Base-by-base conservation (phyloP, 257 asterid species). In the Thymus quinquecostatus region DNA sequence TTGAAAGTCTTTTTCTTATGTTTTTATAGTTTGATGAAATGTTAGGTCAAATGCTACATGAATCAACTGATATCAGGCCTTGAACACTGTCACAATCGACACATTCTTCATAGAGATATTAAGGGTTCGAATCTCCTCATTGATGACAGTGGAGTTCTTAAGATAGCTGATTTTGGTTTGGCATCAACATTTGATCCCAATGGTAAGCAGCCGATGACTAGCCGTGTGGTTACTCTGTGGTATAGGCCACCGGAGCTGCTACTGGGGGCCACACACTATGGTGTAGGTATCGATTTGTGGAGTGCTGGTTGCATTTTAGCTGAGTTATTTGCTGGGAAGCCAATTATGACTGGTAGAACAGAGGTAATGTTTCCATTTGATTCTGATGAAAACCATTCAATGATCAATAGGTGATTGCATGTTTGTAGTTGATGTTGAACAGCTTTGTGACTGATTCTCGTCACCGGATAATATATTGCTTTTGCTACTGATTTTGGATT, bases 281-380 rank as follows among this genome's bases (percentile, higher is more conserved):
- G 97, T 5, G 91, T 91, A 10, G 95, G 97, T n/a, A 85, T 91
- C 65, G 97, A 91, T 78, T 90, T 91, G 66, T 91, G 97, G 97
- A 91, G 97, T 49, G 89, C 96, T 36, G 97, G 97, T 34, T 91
- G 97, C 78, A 91, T 91, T 80, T 83, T 91, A 67, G 97, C 96
- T 0, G 97, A 91, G 82, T 77, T 91, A 62, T 87, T 89, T 77
- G 89, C 92, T 59, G 96, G 95, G 79, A 91, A 87, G 82, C 97
- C 97, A 70, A 84, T 89, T 66, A 89, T 91, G 97, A 92, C 97
- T 3, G 97, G 97, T 7, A 89, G 97, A 10, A 91, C 97, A 4
- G 97, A 91, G 97, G 97, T 91, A 75, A 2, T 44, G 32, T 34
- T 45, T 40, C 50, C 47, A 64, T 30, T 32, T 40, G 21, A 21